Conservation (phyloP, 2,329 filamentous ascomycete species). For the Emericellopsis cladophorae region DNA sequence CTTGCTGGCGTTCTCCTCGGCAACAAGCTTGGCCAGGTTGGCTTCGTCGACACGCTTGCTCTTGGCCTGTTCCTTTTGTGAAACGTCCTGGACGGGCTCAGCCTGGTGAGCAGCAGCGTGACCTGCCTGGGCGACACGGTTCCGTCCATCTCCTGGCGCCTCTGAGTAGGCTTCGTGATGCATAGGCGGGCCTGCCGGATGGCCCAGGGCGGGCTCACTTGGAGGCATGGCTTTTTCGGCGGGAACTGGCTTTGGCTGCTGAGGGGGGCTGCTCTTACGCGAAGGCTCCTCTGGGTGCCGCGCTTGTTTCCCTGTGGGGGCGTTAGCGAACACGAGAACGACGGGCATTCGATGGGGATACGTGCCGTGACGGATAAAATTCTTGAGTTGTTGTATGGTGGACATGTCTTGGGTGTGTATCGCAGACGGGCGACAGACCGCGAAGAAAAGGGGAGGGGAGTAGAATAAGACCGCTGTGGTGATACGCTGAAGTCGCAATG, state of each 20-base stretch:
- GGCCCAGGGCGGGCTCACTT: conserved; percentile 28
- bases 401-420: conserved; percentile 32
- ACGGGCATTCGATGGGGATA: background rate
- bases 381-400: conserved; percentile 90
- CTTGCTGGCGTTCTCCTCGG: conserved; percentile 79
- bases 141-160: conserved; percentile 45
- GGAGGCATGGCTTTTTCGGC: conserved; percentile 36
- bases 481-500: too few relatives aligned
- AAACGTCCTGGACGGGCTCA: conserved; percentile 45
- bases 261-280: conserved; percentile 36
- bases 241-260: conserved; percentile 38
- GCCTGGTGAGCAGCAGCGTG: conserved; percentile 51
- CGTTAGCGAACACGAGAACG: too few relatives aligned
- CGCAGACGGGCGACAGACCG: conserved; percentile 5
- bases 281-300: conserved; percentile 42
- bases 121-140: conserved; percentile 56
- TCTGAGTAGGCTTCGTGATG: conserved; percentile 48
- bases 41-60: conserved; percentile 39
- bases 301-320: conserved; percentile 65
- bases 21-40: conserved; percentile 74
- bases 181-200: conserved; percentile 33
- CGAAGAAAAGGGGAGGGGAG: too few relatives aligned
- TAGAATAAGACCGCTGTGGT: too few relatives aligned
- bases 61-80: conserved; percentile 12
- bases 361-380: conserved; percentile 86